Percentiles rank a stretch among this genome's conserved stretches.
These are phyloP conservation scores for Leccinum broughii DNA, from an alignment of 768 basidiomycete species.

Conservation along the genomic window DNA sequence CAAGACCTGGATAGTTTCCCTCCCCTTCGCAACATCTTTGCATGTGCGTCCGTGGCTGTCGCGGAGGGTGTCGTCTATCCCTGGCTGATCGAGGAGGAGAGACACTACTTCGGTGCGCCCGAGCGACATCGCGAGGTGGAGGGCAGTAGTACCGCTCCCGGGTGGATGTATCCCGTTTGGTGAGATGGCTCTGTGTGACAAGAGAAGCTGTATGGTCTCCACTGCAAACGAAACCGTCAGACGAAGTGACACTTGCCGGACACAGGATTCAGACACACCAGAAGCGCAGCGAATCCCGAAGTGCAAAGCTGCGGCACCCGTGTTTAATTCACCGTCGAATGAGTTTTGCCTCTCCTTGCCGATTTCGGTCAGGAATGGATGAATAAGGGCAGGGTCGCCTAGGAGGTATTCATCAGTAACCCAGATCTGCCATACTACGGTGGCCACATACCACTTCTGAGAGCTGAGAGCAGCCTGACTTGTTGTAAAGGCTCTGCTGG, in stretches of 20 bases:
- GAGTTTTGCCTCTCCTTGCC: constrained; percentile 60
- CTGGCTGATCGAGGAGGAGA: constrained; percentile 75
- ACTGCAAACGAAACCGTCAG: constrained; percentile 37
- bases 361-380: constrained; percentile 78
- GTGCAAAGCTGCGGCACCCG: constrained; percentile 75
- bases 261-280: constrained; percentile 42
- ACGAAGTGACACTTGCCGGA: background rate
- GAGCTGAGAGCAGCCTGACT: constrained; percentile 62
- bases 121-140: constrained; percentile 68
- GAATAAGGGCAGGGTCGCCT: constrained; percentile 81
- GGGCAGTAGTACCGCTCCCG: constrained; percentile 67
- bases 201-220: constrained; percentile 65
- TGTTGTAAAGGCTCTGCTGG: constrained; percentile 53
- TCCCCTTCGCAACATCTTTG: constrained; percentile 69
- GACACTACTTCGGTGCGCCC: constrained; percentile 72
- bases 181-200: constrained; percentile 74
- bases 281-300: constrained; percentile 82
- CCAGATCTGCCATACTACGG: background rate
- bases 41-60: constrained; percentile 69
- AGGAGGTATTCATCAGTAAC: background rate
- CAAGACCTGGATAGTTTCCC: constrained; percentile 64
- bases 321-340: constrained; percentile 51
- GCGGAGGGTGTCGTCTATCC: constrained; percentile 73
- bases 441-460: constrained; percentile 53
- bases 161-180: constrained; percentile 77